Conservation (phyloP, 306 rosid genomes). For the Comarum palustre region DNA sequence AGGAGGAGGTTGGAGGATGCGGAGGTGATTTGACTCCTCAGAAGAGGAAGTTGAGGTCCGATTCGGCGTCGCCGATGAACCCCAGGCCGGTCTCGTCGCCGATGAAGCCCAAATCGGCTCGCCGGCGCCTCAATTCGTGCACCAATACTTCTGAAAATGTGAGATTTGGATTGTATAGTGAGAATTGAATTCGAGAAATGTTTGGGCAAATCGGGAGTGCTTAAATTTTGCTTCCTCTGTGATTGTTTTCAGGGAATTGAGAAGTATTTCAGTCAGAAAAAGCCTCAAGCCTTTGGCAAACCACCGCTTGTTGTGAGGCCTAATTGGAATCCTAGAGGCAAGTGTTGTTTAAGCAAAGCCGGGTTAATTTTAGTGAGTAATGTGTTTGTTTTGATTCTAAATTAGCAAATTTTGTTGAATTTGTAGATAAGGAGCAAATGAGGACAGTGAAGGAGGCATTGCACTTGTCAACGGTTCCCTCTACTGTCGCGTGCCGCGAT, state of each 20-base stretch:
- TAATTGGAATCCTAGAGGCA: constrained; percentile 69
- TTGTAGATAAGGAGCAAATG: constrained; percentile 55
- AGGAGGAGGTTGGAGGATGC: constrained; percentile 7
- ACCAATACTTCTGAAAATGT: constrained; percentile 28
- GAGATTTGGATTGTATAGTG: background rate
- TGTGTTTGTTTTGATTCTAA: background rate
- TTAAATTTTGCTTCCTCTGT: background rate
- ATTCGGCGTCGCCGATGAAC: constrained; percentile 22
- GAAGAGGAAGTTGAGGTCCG: constrained; percentile 46
- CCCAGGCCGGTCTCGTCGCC: constrained; percentile 32
- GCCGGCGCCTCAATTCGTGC: constrained; percentile 32
- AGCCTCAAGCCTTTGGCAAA: constrained; percentile 14
- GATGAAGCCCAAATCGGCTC: constrained; percentile 44
- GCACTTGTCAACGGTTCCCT: constrained; percentile 68
- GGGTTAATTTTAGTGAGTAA: too few relatives aligned
- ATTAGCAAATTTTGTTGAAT: background rate
- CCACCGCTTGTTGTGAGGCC: constrained; percentile 28
- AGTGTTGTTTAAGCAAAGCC: background rate
- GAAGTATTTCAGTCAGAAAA: constrained; percentile 17
- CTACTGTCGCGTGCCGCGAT: constrained; percentile 63
- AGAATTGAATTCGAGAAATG: background rate
- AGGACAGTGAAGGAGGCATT: constrained; percentile 65
- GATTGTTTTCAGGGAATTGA: constrained; percentile 38
- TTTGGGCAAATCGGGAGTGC: background rate
- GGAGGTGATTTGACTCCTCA: constrained; percentile 31